Evolutionary conservation across 345 rosid species (phyloP).

Genomic region (Populus nigra): DNA sequence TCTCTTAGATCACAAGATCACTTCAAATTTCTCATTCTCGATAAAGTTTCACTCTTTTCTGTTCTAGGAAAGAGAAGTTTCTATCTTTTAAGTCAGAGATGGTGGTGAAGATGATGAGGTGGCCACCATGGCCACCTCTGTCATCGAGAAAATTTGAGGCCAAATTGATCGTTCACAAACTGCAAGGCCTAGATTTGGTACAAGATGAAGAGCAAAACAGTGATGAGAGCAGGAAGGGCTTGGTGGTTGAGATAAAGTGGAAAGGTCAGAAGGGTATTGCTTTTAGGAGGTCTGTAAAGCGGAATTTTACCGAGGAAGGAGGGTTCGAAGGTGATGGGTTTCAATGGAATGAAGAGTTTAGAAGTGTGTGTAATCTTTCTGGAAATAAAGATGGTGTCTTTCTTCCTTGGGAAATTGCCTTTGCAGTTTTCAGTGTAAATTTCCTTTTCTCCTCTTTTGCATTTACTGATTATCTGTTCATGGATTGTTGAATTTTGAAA

Average conservation of each 20-base stretch:
- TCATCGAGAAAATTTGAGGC: slow-evolving; percentile 49
- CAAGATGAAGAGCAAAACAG: slow-evolving; percentile 18
- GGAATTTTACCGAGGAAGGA: slow-evolving; percentile 49
- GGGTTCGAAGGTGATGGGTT: slow-evolving; percentile 43
- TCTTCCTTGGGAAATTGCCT: slow-evolving; percentile 49
- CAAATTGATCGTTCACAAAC: slow-evolving; percentile 26
- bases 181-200: slow-evolving; percentile 36
- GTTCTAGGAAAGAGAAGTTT: not conserved
- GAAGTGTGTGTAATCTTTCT: slow-evolving; percentile 45
- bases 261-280: slow-evolving; percentile 42
- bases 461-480: not conserved
- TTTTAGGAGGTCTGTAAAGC: slow-evolving; percentile 28
- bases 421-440: slow-evolving; percentile 54
- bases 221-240: slow-evolving; percentile 20
- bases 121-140: slow-evolving; percentile 53
- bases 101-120: slow-evolving; percentile 55
- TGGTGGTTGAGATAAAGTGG: slow-evolving; percentile 58
- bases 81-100: slow-evolving; percentile 10
- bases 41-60: not conserved
- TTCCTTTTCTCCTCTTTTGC: not conserved
- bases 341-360: slow-evolving; percentile 65
- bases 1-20: not conserved
- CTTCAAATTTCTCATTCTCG: not conserved
- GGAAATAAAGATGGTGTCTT: slow-evolving; percentile 39
- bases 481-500: not conserved